These are phyloP conservation scores for Aspergillus calidoustus DNA, from an alignment of 2,329 filamentous ascomycete species.

Conservation along the genomic window DNA sequence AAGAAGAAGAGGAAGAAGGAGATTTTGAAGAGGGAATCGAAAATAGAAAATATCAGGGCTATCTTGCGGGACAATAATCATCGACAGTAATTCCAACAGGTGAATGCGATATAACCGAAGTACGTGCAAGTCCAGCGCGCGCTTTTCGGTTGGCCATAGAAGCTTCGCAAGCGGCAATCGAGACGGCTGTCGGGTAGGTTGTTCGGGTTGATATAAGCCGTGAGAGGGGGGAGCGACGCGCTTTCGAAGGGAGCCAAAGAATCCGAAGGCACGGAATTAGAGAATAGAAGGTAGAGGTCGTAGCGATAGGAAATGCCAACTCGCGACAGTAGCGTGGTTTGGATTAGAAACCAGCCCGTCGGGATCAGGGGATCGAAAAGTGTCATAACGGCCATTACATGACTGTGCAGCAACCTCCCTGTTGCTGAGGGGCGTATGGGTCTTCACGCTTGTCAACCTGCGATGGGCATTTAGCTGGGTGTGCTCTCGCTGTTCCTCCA, in stretches of 20 bases:
- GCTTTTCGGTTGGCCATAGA: constrained; percentile 20
- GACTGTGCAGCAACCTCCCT: constrained; percentile 88
- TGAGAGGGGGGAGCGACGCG: constrained; percentile 7
- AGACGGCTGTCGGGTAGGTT: constrained; percentile 13
- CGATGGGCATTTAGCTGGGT: constrained; percentile 16
- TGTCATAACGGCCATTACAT: constrained; percentile 67
- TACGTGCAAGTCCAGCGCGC: constrained; percentile 29
- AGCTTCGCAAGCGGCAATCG: constrained; percentile 18
- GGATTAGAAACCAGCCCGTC: constrained; percentile 28
- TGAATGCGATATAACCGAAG: constrained; percentile 22
- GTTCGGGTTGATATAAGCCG: constrained; percentile 14
- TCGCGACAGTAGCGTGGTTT: constrained; percentile 22
- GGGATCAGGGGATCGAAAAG: constrained; percentile 23
- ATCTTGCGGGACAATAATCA: constrained; percentile 23
- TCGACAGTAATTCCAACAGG: constrained; percentile 16
- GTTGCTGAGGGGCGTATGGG: constrained; percentile 96
- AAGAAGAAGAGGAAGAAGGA: constrained; percentile 19
- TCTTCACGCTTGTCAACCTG: constrained; percentile 92
- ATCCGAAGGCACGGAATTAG: constrained; percentile 27
- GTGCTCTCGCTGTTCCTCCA: constrained; percentile 7
- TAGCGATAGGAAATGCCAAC: constrained; percentile 27
- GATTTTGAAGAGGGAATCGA: constrained; percentile 27
- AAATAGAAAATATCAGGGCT: constrained; percentile 10
- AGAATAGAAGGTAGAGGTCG: constrained; percentile 27
- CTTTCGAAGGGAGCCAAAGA: constrained; percentile 20